Base-by-base conservation (phyloP, 192 early-diverging fungal species). In the Umbelopsis vinacea region DNA sequence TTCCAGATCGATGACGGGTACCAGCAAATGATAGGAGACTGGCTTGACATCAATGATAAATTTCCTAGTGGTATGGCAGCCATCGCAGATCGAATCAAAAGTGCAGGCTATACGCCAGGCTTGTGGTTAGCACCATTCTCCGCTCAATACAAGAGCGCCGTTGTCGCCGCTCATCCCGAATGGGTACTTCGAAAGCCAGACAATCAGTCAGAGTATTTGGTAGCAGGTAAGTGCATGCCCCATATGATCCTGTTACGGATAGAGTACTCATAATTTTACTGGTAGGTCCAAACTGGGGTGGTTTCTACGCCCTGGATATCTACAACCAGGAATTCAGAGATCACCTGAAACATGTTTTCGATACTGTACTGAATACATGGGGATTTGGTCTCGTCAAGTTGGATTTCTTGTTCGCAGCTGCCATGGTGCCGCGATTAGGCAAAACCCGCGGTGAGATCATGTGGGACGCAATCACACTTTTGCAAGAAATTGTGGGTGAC, bases 1-100 rank as follows among this genome's bases (percentile, higher is more conserved):
- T 84, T 86, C 47, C 84, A 86, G 66, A 77, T 86, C 23, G 84
- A 86, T 67, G 84, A 86, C 63, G 84, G 84, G 4, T 86, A 72
- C 48, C 67, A 81, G 33, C 76, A 78, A 8, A 66, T 73, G 14
- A 78, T 86, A 10, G 84, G 84, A 2, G 84, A 86, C 63, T 86
- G 84, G 84, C 68, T 86, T n/a, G 60, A 53, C 35, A 55, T 82
- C 29, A 72, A 66, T 24, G 29, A 37, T 6, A 81, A 80, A 50
- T 86, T 86, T 71, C 84, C 84, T 0, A 71, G 75, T 1, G 82
- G 82, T 7, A 86, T 86, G 84, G 22, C 71, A 7, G 33, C 52
- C 6, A 72, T 86, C 14, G 80, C 78, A 22, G 63, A 68, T 3
- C 48, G 73, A 6, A 86, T 86, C 46, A 75, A 43, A 15, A 46